These are phyloP conservation scores for Eurotiales sp. DNA, from an alignment of 2,329 filamentous ascomycete genomes.

Conservation along the genomic window DNA sequence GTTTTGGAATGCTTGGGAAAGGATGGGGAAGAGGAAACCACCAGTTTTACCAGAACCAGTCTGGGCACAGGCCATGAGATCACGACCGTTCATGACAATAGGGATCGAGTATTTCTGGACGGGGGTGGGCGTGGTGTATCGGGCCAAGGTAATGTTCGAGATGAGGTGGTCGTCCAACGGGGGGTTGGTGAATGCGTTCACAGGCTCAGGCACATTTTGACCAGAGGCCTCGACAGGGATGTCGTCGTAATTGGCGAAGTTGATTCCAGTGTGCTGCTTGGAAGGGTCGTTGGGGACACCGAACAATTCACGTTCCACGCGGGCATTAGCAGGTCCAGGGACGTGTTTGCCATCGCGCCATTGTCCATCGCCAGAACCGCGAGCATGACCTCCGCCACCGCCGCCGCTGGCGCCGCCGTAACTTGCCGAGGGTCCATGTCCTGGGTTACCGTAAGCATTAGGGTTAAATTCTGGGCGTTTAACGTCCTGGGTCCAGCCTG, in stretches of 20 bases:
- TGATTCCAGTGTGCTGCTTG: conserved; percentile 98
- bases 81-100: conserved; percentile 95
- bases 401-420: conserved; percentile 28
- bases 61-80: conserved; percentile 99
- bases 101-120: conserved; percentile 99
- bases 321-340: conserved; percentile 80
- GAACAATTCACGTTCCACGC: conserved; percentile 92
- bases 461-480: conserved; percentile 53
- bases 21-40: conserved; percentile 97
- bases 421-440: conserved; percentile 42
- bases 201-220: conserved; percentile 85
- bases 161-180: conserved; percentile 93
- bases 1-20: conserved; percentile 92
- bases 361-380: conserved; percentile 89
- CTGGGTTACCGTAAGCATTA: conserved; percentile 59
- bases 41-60: conserved; percentile 99
- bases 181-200: conserved; percentile 86
- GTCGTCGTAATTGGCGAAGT: conserved; percentile 99
- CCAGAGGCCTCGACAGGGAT: conserved; percentile 98
- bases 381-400: conserved; percentile 51
- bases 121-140: conserved; percentile 92
- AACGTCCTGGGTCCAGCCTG: conserved; percentile 33
- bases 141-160: conserved; percentile 86
- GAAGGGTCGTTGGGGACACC: conserved; percentile 84
- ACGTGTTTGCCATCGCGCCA: conserved; percentile 98